Percentiles rank a stretch among this genome's conserved stretches.
phyloP scores from a whole-genome alignment of 495 filamentous ascomycete species.

The Neurospora terricola region DNA sequence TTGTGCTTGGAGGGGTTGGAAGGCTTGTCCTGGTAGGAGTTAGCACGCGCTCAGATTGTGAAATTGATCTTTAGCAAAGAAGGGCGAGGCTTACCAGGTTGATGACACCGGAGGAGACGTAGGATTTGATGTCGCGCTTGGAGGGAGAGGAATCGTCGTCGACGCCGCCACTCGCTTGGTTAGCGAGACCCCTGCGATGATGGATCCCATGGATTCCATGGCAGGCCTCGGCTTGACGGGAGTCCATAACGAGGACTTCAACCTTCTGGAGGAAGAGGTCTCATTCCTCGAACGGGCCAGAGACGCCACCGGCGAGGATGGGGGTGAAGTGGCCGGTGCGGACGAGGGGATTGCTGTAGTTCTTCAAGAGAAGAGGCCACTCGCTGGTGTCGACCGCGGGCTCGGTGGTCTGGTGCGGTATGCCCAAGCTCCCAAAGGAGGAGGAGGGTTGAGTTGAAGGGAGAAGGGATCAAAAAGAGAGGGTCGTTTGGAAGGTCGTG shows the following conservation, averaged over 20 bases:
- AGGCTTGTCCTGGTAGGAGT: slow-evolving; percentile 62
- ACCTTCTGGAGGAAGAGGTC: not conserved
- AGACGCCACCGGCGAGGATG: slow-evolving; percentile 59
- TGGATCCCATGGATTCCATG: not conserved
- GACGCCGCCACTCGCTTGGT: not conserved
- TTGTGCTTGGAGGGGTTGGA: slow-evolving; percentile 64
- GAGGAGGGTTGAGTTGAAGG: too few species aligned
- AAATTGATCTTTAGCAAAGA: not conserved
- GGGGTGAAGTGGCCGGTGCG: slow-evolving; percentile 90
- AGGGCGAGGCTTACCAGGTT: slow-evolving; percentile 37
- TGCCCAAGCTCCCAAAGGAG: too few species aligned
- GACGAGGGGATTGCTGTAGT: slow-evolving; percentile 77
- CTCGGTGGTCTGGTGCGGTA: slow-evolving; percentile 43
- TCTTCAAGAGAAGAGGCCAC: slow-evolving; percentile 87
- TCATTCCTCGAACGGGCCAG: not conserved
- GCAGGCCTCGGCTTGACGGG: not conserved
- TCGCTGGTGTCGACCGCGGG: slow-evolving; percentile 65
- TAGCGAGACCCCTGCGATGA: not conserved
- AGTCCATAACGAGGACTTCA: not conserved
- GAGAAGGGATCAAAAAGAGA: too few species aligned
- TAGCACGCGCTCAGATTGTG: slow-evolving; percentile 27
- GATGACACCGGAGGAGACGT: slow-evolving; percentile 83
- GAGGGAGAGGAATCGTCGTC: slow-evolving; percentile 51
- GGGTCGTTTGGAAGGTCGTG: too few species aligned
- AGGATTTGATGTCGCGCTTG: slow-evolving; percentile 88